Percentiles rank a stretch among this genome's conserved stretches.
These are phyloP conservation scores for Trichophyton rubrum DNA, from an alignment of 2,329 filamentous ascomycete genomes.

Conservation along the genomic window DNA sequence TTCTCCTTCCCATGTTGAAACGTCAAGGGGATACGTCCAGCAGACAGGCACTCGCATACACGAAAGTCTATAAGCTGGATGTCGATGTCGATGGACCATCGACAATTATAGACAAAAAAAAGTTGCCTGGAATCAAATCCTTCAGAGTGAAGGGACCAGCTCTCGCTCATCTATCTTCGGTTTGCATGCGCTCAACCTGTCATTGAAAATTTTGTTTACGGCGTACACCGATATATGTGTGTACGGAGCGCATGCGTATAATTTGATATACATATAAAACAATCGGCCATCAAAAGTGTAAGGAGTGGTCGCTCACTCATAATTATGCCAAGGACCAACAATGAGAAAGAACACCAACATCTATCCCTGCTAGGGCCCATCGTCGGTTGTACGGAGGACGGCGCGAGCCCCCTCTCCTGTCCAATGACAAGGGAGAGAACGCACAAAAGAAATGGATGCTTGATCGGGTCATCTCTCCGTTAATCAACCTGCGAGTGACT, in stretches of 20 bases:
- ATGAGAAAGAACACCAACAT: not conserved
- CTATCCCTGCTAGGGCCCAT: not conserved
- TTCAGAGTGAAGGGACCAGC: not conserved
- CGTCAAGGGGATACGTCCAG: not conserved
- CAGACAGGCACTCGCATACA: conserved; percentile 1
- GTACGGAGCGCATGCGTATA: not conserved
- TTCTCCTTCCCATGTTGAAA: not conserved
- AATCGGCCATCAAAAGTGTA: not conserved
- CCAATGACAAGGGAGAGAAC: not conserved
- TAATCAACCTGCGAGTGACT: not conserved
- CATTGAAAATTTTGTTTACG: not conserved
- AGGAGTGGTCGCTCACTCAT: not conserved
- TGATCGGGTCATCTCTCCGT: conserved; percentile 1
- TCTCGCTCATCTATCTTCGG: not conserved
- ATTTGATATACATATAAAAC: not conserved
- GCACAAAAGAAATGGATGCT: not conserved
- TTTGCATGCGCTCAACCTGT: not conserved
- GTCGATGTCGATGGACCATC: not conserved
- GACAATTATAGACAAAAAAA: not conserved
- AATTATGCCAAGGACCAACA: not conserved
- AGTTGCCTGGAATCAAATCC: not conserved
- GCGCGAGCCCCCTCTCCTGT: not conserved
- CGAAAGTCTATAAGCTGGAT: not conserved
- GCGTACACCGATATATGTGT: not conserved
- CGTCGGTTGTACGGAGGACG: not conserved